These are phyloP conservation scores for Juglanconis sp. DNA, from an alignment of 2,329 filamentous ascomycete species.

Conservation along the genomic window DNA sequence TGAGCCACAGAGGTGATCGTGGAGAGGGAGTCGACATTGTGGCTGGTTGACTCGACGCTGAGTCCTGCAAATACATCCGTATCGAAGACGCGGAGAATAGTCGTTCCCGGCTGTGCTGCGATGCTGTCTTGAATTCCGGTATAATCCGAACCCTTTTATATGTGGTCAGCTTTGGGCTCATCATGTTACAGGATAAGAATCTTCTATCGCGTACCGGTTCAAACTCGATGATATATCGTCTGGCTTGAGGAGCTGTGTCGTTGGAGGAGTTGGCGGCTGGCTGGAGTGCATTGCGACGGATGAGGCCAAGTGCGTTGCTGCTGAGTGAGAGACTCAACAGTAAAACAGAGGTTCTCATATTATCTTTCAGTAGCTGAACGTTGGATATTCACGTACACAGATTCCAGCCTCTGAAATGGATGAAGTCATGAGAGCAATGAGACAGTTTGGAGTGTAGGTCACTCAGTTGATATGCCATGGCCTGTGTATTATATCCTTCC, in stretches of 20 bases:
- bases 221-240: conserved; percentile 7
- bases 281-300: background rate
- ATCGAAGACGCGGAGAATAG: conserved; percentile 5
- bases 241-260: conserved; percentile 2
- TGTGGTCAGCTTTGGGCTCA: background rate
- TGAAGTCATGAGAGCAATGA: too few relatives aligned
- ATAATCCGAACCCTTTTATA: background rate
- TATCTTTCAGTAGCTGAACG: background rate
- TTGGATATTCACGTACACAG: background rate
- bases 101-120: conserved; percentile 3
- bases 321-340: background rate
- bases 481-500: background rate
- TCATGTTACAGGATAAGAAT: background rate
- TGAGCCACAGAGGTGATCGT: conserved; percentile 5
- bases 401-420: background rate
- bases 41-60: conserved; percentile 9
- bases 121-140: background rate
- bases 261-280: background rate
- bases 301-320: background rate
- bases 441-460: background rate
- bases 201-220: background rate
- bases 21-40: conserved; percentile 10
- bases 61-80: conserved; percentile 15
- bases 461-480: background rate
- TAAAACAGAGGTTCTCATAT: background rate